Base-by-base conservation (phyloP, 768 basidiomycete genomes). In the Lentinula detonsa region DNA sequence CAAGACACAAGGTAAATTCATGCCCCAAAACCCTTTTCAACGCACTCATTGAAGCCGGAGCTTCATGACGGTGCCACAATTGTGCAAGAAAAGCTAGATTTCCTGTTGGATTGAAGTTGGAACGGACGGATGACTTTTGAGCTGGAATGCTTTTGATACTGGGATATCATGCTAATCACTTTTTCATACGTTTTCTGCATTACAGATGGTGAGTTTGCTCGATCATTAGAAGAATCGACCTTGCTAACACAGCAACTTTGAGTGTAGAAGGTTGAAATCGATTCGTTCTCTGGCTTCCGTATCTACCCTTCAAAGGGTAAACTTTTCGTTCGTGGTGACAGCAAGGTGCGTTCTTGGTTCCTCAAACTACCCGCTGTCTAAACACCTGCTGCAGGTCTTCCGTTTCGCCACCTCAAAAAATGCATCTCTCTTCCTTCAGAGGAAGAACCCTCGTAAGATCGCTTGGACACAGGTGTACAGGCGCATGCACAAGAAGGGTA, bases 391-490 rank as follows among this genome's bases (percentile, higher is more conserved):
- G 4, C 70, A 96, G 94, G 85, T 94, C 74, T 98, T 96, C 90
- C 93, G 96, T 75, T 98, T 98, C 79, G 82, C 88, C 68, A 81
- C 76, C 73, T 91, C 92, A 65, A 98, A 98, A 86, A 91, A 87
- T 72, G 84, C 95, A 64, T 98, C 96, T 63, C 90, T 99, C 66
- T 98, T 98, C 88, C 81, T 91, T 62, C 97, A 99, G 77, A 92
- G 96, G 81, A 99, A 99, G 83, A 98, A 99, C 84, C 97, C 97
- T 57, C 93, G 97, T 74, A 98, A 98, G 86, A 95, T 98, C 79
- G 90, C 96, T 65, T 98, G 96, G 96, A 98, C 96, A 42, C 78
- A 81, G 69, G 85, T 90, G 64, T 96, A 91, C 84, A 90, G 93
- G 66, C 90, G 95, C 69, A 93, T 97, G 89, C 97, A 98, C 87